Conservation (phyloP, 1,139 yeast species). For the Tardiomyces depauwii region DNA sequence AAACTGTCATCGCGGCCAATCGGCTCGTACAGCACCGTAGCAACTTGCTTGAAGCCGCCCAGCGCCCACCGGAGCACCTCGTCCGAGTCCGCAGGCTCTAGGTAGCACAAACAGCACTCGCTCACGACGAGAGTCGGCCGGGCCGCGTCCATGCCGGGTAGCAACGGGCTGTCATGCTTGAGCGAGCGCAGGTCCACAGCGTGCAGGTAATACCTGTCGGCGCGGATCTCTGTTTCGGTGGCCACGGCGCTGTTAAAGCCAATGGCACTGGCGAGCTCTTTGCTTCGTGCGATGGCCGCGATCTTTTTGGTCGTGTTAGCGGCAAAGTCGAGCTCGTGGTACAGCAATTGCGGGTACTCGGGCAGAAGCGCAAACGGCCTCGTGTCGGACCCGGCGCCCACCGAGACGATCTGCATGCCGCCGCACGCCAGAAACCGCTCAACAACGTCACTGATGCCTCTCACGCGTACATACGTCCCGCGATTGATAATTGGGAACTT, state of each 20-base stretch:
- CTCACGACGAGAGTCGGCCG: slow-evolving; percentile 66
- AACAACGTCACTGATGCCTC: slow-evolving; percentile 46
- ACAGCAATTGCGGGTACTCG: slow-evolving; percentile 24
- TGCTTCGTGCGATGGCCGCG: slow-evolving; percentile 31
- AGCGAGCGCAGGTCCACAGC: slow-evolving; percentile 44
- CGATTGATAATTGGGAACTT: slow-evolving; percentile 71
- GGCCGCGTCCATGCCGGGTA: slow-evolving; percentile 25
- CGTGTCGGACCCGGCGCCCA: slow-evolving; percentile 98
- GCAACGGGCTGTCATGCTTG: slow-evolving; percentile 5
- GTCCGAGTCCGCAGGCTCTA: slow-evolving; percentile 47
- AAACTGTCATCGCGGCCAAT: slow-evolving; percentile 60
- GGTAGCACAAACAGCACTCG: slow-evolving; percentile 85
- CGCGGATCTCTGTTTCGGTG: slow-evolving; percentile 2
- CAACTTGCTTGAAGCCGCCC: slow-evolving; percentile 8
- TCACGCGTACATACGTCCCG: slow-evolving; percentile 63
- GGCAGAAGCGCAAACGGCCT: slow-evolving; percentile 46
- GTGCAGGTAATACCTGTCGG: slow-evolving; percentile 36
- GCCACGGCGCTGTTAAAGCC: slow-evolving; percentile 1
- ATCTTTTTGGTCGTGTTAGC: slow-evolving; percentile 52
- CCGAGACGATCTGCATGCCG: slow-evolving; percentile 50
- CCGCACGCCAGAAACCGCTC: slow-evolving; percentile 34
- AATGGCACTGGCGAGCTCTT: slow-evolving; percentile 16
- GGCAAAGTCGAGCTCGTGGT: slow-evolving; percentile 69
- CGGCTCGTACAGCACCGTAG: slow-evolving; percentile 72
- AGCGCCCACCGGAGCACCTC: slow-evolving; percentile 33